Evolutionary conservation across 768 basidiomycete species (phyloP).

Genomic region (Bullera alba): DNA sequence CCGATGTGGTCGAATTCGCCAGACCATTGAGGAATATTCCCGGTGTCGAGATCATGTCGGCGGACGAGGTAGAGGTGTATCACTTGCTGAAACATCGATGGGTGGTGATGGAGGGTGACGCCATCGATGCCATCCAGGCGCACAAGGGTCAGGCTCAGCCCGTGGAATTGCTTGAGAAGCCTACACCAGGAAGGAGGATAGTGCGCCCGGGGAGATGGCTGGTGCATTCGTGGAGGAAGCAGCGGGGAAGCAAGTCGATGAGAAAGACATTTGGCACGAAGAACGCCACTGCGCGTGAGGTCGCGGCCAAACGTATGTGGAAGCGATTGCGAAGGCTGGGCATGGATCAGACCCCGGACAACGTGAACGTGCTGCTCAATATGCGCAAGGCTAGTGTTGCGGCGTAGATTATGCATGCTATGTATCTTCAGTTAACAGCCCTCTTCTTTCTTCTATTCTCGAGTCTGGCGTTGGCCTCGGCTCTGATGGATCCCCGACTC

Average conservation of each 20-base stretch:
- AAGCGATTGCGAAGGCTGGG: background rate
- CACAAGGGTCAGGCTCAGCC: background rate
- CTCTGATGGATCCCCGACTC: too few species aligned
- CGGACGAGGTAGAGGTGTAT: constrained; percentile 63
- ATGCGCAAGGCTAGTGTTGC: too few species aligned
- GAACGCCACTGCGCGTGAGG: background rate
- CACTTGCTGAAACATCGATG: constrained; percentile 77
- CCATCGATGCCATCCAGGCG: constrained; percentile 55
- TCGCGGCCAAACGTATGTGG: background rate
- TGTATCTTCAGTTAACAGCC: constrained; percentile 14
- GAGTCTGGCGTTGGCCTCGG: background rate
- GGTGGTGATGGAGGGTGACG: constrained; percentile 70
- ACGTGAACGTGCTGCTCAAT: too few species aligned
- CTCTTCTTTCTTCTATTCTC: constrained; percentile 16
- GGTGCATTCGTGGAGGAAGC: background rate
- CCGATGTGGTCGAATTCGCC: constrained; percentile 46
- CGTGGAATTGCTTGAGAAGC: background rate
- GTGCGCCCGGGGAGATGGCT: background rate
- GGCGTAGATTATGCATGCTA: too few species aligned
- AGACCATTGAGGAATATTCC: constrained; percentile 66
- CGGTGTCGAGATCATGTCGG: constrained; percentile 56
- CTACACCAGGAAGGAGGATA: background rate
- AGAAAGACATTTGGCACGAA: background rate
- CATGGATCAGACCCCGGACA: background rate
- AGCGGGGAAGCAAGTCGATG: background rate